These are phyloP conservation scores for Kuraishia piskuri DNA, from an alignment of 805 yeast genomes.

Conservation along the genomic window DNA sequence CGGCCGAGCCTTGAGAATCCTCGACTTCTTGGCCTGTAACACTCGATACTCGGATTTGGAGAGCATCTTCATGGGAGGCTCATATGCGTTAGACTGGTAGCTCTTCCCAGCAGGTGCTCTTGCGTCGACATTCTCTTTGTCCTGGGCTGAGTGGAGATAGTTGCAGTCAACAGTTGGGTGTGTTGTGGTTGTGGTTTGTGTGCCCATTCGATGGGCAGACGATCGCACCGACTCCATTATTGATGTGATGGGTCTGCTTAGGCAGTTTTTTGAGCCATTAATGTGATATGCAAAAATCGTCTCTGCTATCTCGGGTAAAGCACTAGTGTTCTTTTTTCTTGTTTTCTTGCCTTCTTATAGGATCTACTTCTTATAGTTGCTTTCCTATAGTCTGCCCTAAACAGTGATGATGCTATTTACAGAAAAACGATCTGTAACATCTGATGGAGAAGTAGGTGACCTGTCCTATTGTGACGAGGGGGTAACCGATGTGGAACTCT, in stretches of 20 bases:
- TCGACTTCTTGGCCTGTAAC: background rate
- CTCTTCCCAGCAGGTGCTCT: background rate
- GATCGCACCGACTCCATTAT: background rate
- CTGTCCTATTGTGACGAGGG: too few relatives aligned
- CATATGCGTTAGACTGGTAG: background rate
- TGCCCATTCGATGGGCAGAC: background rate
- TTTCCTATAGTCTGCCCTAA: too few relatives aligned
- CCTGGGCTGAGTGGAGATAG: background rate
- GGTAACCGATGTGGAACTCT: too few relatives aligned
- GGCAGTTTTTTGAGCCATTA: too few relatives aligned
- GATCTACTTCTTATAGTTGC: too few relatives aligned
- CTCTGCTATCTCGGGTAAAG: too few relatives aligned
- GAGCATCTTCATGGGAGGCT: background rate
- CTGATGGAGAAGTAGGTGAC: too few relatives aligned
- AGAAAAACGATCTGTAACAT: too few relatives aligned
- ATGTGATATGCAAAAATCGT: too few relatives aligned
- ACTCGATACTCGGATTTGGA: background rate
- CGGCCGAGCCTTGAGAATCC: constrained; percentile 9
- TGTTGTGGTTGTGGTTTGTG: background rate
- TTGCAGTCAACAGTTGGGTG: background rate
- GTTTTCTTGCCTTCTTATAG: too few relatives aligned
- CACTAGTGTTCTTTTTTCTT: too few relatives aligned
- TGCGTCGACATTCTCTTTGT: background rate
- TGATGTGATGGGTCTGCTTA: background rate
- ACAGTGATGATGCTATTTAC: too few relatives aligned